Evolutionary conservation across 805 yeast species (phyloP).

Genomic region (Dipodascus albidus): DNA sequence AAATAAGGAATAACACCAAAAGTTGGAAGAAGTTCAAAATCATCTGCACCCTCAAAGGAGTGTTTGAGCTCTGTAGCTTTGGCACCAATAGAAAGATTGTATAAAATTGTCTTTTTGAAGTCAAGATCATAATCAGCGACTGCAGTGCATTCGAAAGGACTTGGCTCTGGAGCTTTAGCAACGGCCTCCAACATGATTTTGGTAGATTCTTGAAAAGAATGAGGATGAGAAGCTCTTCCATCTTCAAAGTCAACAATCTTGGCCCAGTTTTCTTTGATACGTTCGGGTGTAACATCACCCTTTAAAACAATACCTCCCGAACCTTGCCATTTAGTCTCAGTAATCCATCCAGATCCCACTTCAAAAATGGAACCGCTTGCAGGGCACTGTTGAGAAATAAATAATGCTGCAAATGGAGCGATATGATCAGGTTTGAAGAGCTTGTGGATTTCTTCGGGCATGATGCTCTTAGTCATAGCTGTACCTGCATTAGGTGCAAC

Average conservation of each 20-base stretch:
- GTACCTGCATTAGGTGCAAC: constrained; percentile 98
- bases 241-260: constrained; percentile 54
- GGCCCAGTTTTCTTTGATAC: constrained; percentile 54
- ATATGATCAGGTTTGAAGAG: constrained; percentile 79
- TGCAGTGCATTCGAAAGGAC: constrained; percentile 34
- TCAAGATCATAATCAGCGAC: constrained; percentile 44
- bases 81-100: constrained; percentile 87
- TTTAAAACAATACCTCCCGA: constrained; percentile 64
- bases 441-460: constrained; percentile 69
- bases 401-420: constrained; percentile 76
- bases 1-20: constrained; percentile 85
- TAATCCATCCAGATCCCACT: constrained; percentile 95
- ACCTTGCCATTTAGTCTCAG: constrained; percentile 90
- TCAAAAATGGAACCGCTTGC: constrained; percentile 77
- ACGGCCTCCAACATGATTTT: constrained; percentile 56
- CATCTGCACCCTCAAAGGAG: constrained; percentile 60
- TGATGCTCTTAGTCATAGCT: constrained; percentile 86
- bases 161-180: constrained; percentile 22
- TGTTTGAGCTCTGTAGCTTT: constrained; percentile 63
- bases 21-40: constrained; percentile 80
- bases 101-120: constrained; percentile 63
- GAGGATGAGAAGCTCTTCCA: constrained; percentile 42
- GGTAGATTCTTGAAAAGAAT: constrained; percentile 63
- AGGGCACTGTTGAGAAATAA: constrained; percentile 64
- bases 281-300: constrained; percentile 52